phyloP scores from a whole-genome alignment of 805 yeast species.

The Candida jianshihensis region DNA sequence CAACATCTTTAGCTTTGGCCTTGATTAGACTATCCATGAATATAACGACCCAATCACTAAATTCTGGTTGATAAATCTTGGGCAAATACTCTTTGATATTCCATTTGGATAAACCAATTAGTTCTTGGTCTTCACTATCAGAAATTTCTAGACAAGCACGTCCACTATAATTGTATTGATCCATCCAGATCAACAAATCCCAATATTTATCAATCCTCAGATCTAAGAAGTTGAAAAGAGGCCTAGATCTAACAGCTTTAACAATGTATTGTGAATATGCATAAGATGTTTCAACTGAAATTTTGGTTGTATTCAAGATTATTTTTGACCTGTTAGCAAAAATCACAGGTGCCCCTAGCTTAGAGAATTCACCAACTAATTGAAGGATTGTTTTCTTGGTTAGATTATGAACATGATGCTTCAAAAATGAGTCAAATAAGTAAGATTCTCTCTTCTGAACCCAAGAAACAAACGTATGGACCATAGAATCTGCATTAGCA shows the following conservation, averaged over 20 bases:
- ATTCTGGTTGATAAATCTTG: constrained; percentile 65
- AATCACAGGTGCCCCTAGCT: constrained; percentile 72
- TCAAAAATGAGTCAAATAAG: constrained; percentile 71
- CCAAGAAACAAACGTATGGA: constrained; percentile 81
- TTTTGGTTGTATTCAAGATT: constrained; percentile 66
- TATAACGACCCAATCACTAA: constrained; percentile 79
- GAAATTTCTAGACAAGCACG: constrained; percentile 35
- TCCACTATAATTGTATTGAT: constrained; percentile 82
- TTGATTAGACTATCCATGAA: constrained; percentile 65
- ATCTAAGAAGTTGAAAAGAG: constrained; percentile 78
- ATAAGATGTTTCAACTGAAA: constrained; percentile 77
- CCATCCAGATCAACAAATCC: constrained; percentile 97
- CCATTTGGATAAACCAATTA: constrained; percentile 57
- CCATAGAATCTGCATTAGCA: constrained; percentile 72
- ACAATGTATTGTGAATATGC: constrained; percentile 84
- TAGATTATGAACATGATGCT: constrained; percentile 82
- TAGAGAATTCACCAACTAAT: constrained; percentile 67
- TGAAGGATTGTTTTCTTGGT: constrained; percentile 79
- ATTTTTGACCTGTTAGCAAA: constrained; percentile 76
- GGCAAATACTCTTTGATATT: constrained; percentile 74
- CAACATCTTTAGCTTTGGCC: constrained; percentile 33
- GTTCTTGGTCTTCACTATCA: constrained; percentile 31
- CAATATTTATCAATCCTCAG: constrained; percentile 70
- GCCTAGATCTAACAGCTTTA: constrained; percentile 70
- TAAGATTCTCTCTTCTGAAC: constrained; percentile 67